Evolutionary conservation across 2,329 filamentous ascomycete species (phyloP).

Genomic region (Ascochyta viciae-villosae): DNA sequence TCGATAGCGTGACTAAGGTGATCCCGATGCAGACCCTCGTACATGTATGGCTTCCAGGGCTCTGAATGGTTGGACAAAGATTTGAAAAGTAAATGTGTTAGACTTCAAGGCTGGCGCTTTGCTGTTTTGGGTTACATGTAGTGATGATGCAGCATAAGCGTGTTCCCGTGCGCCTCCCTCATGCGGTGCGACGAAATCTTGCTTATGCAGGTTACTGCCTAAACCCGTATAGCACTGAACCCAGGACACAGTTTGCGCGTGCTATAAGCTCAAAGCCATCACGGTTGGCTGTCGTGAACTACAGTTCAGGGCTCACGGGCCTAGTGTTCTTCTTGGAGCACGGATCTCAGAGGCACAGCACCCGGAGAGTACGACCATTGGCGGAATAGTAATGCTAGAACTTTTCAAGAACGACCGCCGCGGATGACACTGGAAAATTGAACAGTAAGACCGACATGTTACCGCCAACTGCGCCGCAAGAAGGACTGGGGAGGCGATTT

Average conservation of each 20-base stretch:
- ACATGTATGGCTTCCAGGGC: slow-evolving; percentile 8
- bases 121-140: slow-evolving; percentile 7
- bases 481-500: not conserved
- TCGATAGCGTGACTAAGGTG: slow-evolving; percentile 1
- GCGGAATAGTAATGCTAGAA: not conserved
- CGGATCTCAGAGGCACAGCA: slow-evolving; percentile 1
- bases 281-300: slow-evolving; percentile 8
- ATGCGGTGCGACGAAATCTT: slow-evolving; percentile 14
- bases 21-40: not conserved
- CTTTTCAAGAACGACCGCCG: not conserved
- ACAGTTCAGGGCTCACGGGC: slow-evolving; percentile 8
- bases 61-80: slow-evolving; percentile 22
- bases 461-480: slow-evolving; percentile 6
- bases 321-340: slow-evolving; percentile 3
- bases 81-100: slow-evolving; percentile 19
- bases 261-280: slow-evolving; percentile 1
- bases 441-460: slow-evolving; percentile 1
- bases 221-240: not conserved
- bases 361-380: not conserved
- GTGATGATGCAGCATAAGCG: slow-evolving; percentile 10
- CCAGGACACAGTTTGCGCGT: not conserved
- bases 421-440: not conserved
- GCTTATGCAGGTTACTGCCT: slow-evolving; percentile 3
- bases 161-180: slow-evolving; percentile 3
- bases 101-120: slow-evolving; percentile 18